A percentile compares a stretch with the other conserved stretches of the same genome.
Evolutionary conservation across 495 filamentous ascomycete genomes (phyloP).

Genomic region (Parachaetomium inaequale): DNA sequence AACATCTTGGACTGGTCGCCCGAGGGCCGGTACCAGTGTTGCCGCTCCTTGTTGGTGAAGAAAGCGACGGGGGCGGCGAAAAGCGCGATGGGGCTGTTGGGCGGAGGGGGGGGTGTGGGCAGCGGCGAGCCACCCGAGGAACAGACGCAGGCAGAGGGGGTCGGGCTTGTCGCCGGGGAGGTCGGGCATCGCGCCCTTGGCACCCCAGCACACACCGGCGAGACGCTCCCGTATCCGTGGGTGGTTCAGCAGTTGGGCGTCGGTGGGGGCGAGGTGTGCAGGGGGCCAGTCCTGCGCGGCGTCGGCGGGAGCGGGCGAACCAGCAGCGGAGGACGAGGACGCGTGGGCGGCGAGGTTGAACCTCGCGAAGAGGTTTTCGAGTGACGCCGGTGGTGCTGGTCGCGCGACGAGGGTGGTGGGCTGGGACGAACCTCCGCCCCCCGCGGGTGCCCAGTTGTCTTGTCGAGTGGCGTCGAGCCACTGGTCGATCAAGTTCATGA

Average conservation of each 20-base stretch:
- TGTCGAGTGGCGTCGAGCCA: too few relatives aligned
- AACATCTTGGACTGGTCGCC: not conserved
- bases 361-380: not conserved
- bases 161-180: not conserved
- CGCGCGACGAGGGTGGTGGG: not conserved
- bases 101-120: not conserved
- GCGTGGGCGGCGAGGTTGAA: not conserved
- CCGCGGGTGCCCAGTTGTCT: too few relatives aligned
- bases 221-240: not conserved
- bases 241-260: not conserved
- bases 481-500: not conserved
- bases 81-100: not conserved
- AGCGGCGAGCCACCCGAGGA: not conserved
- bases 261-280: not conserved
- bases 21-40: not conserved
- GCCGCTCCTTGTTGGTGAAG: not conserved
- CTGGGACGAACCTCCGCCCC: too few relatives aligned
- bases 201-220: not conserved
- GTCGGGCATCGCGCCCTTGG: not conserved
- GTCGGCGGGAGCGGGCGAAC: not conserved
- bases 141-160: not conserved
- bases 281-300: not conserved
- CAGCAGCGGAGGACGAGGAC: too few relatives aligned
- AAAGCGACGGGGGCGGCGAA: not conserved
- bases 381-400: not conserved